Evolutionary conservation across 371 early-diverging fungal species (phyloP).

Genomic region (Saksenaea vasiformis): DNA sequence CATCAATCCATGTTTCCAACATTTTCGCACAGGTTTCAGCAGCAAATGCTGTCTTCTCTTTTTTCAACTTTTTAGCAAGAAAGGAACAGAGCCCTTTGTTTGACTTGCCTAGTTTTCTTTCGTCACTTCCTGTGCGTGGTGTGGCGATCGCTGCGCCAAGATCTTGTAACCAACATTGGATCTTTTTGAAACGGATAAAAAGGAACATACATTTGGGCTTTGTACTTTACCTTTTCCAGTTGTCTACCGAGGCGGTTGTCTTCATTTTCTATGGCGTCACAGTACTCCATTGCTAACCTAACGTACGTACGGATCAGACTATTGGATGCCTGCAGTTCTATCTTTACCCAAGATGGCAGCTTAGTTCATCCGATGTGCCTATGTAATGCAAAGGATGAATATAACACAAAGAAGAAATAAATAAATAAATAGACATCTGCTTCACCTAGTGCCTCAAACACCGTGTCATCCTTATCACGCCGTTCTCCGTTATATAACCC

Average conservation of each 20-base stretch:
- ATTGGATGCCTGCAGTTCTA: slow-evolving; percentile 3
- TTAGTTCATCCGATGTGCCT: slow-evolving; percentile 63
- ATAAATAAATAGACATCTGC: background rate
- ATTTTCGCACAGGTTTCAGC: slow-evolving; percentile 48
- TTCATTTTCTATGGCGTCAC: slow-evolving; percentile 46
- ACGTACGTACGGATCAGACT: background rate
- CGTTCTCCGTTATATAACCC: slow-evolving; percentile 91
- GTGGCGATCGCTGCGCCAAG: slow-evolving; percentile 91
- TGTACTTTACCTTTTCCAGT: slow-evolving; percentile 57
- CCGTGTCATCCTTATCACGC: slow-evolving; percentile 78
- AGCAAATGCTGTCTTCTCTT: background rate
- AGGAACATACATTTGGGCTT: no score
- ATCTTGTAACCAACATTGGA: slow-evolving; percentile 91
- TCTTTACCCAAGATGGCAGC: slow-evolving; percentile 46
- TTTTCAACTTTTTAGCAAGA: background rate
- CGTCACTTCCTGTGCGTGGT: slow-evolving; percentile 67
- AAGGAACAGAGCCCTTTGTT: background rate
- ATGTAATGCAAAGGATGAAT: background rate
- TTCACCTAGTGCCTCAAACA: slow-evolving; percentile 90
- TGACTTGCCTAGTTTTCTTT: slow-evolving; percentile 49
- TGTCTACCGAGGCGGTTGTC: slow-evolving; percentile 56
- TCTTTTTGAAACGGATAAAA: slow-evolving; percentile 35
- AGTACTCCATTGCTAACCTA: slow-evolving; percentile 72
- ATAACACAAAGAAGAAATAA: no score
- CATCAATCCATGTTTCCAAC: slow-evolving; percentile 90